Base-by-base conservation (phyloP, 805 yeast species). In the Wickerhamomyces chaumierensis region DNA sequence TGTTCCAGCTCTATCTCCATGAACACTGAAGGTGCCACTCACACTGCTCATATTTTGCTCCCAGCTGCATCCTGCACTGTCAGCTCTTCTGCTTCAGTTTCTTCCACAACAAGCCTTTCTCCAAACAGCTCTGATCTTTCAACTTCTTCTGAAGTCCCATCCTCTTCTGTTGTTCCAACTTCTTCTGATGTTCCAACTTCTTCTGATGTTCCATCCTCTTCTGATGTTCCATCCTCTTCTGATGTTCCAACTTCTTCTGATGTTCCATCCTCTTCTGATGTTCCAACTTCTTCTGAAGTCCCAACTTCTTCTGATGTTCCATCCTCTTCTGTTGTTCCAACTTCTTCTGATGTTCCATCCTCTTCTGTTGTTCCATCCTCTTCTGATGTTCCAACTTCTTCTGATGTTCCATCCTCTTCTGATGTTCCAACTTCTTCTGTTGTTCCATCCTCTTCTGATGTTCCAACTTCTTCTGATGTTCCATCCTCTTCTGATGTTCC, bases 1-100 rank as follows among this genome's bases (percentile, higher is more conserved):
- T 36, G 36, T 31, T 25, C 41, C 20, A 37, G 43, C 8, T 35
- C 46, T 33, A 29, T 35, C 11, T 31, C 44, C 3, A 3, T 14
- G 3, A 14, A 7, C 23, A 9, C 18, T 15, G 18, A 12, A 13
- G 6, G 14, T 23, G 19, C 36, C 12, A 19, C 35, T 17, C 16
- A 11, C 19, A 16, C 15, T 6, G 15, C 35, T 19, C 19, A 13
- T 3, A 35, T 41, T 37, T 20, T 28, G 31, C 7, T 15, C 13
- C 31, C 23, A 3, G 33, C 27, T 2, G 19, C 39, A 6, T 36
- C 39, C 6, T 18, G 37, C n/a, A n/a, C n/a, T 11, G 13, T 19
- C 32, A 31, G 42, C 11, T 29, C 43, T 25, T 32, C 36, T 11
- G 20, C 39, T 19, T 32, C 25, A 6, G 11, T 21, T 21, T 6